phyloP scores from a whole-genome alignment of 176 grass and related monocot genomes.

The Carex scoparia region DNA sequence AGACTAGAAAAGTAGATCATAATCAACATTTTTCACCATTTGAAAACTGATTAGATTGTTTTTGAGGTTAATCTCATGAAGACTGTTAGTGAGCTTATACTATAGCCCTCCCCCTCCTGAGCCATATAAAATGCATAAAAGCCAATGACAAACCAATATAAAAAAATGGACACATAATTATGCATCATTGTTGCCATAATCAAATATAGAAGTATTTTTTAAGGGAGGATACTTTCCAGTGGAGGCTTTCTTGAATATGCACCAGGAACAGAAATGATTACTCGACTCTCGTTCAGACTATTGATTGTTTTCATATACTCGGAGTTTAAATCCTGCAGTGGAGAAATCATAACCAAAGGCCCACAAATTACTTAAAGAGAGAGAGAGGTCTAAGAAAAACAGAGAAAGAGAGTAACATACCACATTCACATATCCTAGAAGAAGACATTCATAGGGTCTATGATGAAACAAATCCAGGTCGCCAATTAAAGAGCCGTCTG shows the following conservation, averaged over 20 bases:
- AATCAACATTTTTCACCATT: background rate
- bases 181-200: background rate
- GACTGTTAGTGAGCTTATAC: background rate
- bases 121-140: background rate
- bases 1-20: background rate
- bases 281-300: constrained; percentile 37
- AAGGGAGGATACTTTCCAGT: constrained; percentile 68
- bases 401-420: constrained; percentile 15
- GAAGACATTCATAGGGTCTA: constrained; percentile 87
- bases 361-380: background rate
- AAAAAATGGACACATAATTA: background rate
- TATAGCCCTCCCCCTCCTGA: background rate
- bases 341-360: background rate
- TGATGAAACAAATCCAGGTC: constrained; percentile 91
- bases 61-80: background rate
- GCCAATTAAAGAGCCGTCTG: constrained; percentile 73
- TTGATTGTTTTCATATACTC: constrained; percentile 25
- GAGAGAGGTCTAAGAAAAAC: background rate
- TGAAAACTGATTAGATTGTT: background rate
- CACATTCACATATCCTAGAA: constrained; percentile 79
- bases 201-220: background rate
- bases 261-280: constrained; percentile 80
- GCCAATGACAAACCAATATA: background rate
- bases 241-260: constrained; percentile 90
- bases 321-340: constrained; percentile 45